Evolutionary conservation across 2,329 filamentous ascomycete species (phyloP).

Genomic region (Escovopsis sp.): DNA sequence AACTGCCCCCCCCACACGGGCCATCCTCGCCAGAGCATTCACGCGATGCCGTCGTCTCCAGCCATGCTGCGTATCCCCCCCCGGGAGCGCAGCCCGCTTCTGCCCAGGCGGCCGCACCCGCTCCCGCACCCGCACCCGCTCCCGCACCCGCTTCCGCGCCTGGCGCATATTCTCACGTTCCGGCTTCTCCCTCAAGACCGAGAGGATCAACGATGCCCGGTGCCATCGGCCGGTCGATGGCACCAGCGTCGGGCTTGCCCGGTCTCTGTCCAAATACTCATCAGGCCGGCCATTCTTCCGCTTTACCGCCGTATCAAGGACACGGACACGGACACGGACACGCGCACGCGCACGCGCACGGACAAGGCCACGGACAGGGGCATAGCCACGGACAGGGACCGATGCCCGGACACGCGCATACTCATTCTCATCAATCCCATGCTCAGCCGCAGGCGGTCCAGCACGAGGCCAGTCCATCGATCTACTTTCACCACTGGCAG

Average conservation of each 20-base stretch:
- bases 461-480: slow-evolving; percentile 55
- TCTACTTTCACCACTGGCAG: slow-evolving; percentile 90
- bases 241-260: slow-evolving; percentile 24
- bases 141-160: slow-evolving; percentile 7
- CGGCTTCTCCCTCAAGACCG: slow-evolving; percentile 33
- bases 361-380: too few species aligned
- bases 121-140: slow-evolving; percentile 8
- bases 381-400: too few species aligned
- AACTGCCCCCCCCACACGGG: slow-evolving; percentile 35
- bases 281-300: slow-evolving; percentile 16
- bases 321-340: slow-evolving; percentile 8
- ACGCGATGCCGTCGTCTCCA: slow-evolving; percentile 34
- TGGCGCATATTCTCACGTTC: slow-evolving; percentile 29
- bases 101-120: slow-evolving; percentile 13
- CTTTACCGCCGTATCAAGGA: slow-evolving; percentile 27
- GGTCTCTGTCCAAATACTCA: slow-evolving; percentile 31
- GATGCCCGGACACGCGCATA: too few species aligned
- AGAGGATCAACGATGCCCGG: slow-evolving; percentile 35
- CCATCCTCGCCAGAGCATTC: slow-evolving; percentile 39
- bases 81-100: slow-evolving; percentile 16
- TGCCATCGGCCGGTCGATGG: slow-evolving; percentile 22
- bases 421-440: slow-evolving; percentile 16
- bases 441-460: slow-evolving; percentile 40
- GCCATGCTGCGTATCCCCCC: slow-evolving; percentile 27
- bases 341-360: too few species aligned